These are phyloP conservation scores for Eragrostis nindensis DNA, from an alignment of 176 grass and related monocot genomes.

Conservation along the genomic window DNA sequence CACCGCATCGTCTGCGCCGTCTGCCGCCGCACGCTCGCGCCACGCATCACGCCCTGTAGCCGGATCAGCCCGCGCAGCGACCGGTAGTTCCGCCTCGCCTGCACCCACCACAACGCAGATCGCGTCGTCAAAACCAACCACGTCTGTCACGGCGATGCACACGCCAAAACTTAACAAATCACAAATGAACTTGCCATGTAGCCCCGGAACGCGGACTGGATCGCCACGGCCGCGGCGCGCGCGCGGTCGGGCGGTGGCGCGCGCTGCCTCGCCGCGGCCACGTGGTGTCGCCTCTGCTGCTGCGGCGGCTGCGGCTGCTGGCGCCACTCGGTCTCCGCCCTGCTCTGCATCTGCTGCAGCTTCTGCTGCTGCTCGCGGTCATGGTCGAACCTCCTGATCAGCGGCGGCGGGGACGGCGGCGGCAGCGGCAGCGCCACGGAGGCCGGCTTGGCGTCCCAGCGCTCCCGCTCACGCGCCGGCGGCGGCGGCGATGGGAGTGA, in stretches of 20 bases:
- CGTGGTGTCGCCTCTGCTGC: conserved; percentile 25
- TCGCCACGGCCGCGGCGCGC: conserved; percentile 60
- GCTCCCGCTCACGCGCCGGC: conserved; percentile 18
- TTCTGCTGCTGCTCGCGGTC: conserved; percentile 57
- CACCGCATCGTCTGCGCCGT: conserved; percentile 77
- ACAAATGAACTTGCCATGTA: conserved; percentile 44
- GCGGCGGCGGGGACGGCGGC: conserved; percentile 53
- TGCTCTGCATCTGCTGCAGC: conserved; percentile 42
- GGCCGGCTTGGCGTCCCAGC: background rate
- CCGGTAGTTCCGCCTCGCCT: conserved; percentile 78
- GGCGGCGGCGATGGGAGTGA: background rate
- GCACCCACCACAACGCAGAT: background rate
- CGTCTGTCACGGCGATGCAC: background rate
- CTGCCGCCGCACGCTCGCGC: conserved; percentile 74
- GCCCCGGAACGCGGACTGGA: conserved; percentile 82
- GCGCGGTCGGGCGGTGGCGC: conserved; percentile 49
- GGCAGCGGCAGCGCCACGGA: conserved; percentile 47
- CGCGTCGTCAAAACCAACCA: background rate
- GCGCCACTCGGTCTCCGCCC: conserved; percentile 56
- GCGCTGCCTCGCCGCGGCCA: conserved; percentile 29
- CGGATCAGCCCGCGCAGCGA: conserved; percentile 80
- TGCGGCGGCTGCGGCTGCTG: conserved; percentile 30
- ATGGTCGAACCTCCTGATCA: conserved; percentile 59
- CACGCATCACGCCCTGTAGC: conserved; percentile 75
- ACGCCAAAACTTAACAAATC: no score